Conservation (phyloP, 306 rosid genomes). For the Sophora flavescens region DNA sequence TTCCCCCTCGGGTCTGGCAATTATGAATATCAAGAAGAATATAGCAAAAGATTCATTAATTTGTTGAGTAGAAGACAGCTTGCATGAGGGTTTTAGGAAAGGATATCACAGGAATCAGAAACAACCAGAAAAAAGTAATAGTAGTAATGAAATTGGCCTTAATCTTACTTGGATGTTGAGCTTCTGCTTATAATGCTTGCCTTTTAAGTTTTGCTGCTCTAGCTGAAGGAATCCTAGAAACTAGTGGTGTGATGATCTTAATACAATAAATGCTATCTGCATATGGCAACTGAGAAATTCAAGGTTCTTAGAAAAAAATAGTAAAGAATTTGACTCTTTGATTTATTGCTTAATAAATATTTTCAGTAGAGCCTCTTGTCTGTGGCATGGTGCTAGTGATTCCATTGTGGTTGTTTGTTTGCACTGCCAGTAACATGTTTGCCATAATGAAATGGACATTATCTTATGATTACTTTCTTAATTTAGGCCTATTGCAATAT, state of each 20-base stretch:
- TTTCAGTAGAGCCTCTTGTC: background rate
- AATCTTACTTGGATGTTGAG: conserved; percentile 26
- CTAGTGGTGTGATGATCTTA: conserved; percentile 25
- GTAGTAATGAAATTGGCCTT: conserved; percentile 19
- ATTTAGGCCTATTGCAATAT: background rate
- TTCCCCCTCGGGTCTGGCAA: background rate
- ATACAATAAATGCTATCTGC: conserved; percentile 46
- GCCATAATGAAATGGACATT: conserved; percentile 36
- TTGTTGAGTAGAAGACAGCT: conserved; percentile 28
- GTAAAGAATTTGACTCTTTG: background rate
- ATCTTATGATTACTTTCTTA: conserved; percentile 20
- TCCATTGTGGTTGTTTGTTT: conserved; percentile 43
- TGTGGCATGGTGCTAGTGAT: conserved; percentile 17
- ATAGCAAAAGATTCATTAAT: conserved; percentile 31
- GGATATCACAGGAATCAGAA: conserved; percentile 31
- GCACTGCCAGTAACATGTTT: conserved; percentile 29
- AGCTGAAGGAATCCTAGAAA: conserved; percentile 42
- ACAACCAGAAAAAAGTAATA: conserved; percentile 15
- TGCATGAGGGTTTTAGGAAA: conserved; percentile 34
- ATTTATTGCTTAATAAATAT: background rate
- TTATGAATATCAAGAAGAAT: conserved; percentile 29
- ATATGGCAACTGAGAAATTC: conserved; percentile 16
- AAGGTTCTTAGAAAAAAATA: background rate
- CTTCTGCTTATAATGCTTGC: background rate
- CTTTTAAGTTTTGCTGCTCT: background rate